These are phyloP conservation scores for Penicillium brasilianum DNA, from an alignment of 2,329 filamentous ascomycete species.

Conservation along the genomic window DNA sequence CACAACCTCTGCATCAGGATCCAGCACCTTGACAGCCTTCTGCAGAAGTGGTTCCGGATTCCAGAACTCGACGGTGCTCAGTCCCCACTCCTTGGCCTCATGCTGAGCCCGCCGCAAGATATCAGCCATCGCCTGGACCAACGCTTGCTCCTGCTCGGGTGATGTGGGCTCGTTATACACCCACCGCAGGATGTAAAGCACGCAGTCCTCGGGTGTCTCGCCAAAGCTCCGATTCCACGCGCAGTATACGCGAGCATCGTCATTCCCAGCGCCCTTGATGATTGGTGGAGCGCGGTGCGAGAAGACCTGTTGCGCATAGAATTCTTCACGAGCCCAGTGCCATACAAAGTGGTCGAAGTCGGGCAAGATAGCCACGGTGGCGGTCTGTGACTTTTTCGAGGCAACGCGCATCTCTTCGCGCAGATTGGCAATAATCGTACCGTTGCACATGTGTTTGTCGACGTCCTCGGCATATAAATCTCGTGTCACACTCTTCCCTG, in stretches of 20 bases:
- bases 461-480: conserved; percentile 43
- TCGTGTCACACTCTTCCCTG: conserved; percentile 26
- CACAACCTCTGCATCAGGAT: conserved; percentile 46
- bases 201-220: conserved; percentile 41
- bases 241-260: conserved; percentile 45
- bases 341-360: conserved; percentile 71
- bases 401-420: conserved; percentile 63
- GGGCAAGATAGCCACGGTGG: conserved; percentile 69
- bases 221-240: conserved; percentile 50
- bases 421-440: conserved; percentile 69
- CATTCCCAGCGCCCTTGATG: conserved; percentile 73
- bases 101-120: conserved; percentile 70
- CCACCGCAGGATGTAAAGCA: conserved; percentile 51
- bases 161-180: conserved; percentile 48
- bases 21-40: conserved; percentile 47
- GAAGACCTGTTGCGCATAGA: conserved; percentile 70
- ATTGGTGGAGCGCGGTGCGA: conserved; percentile 55
- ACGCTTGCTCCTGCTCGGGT: conserved; percentile 52
- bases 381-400: conserved; percentile 47
- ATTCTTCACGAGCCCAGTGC: conserved; percentile 83
- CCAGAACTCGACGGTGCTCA: conserved; percentile 78
- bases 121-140: conserved; percentile 61
- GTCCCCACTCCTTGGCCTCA: conserved; percentile 73
- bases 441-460: conserved; percentile 55
- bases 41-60: conserved; percentile 68